These are phyloP conservation scores for Erythrobasidium hasegawianum DNA, from an alignment of 1,284 basidiomycete species.

Conservation along the genomic window DNA sequence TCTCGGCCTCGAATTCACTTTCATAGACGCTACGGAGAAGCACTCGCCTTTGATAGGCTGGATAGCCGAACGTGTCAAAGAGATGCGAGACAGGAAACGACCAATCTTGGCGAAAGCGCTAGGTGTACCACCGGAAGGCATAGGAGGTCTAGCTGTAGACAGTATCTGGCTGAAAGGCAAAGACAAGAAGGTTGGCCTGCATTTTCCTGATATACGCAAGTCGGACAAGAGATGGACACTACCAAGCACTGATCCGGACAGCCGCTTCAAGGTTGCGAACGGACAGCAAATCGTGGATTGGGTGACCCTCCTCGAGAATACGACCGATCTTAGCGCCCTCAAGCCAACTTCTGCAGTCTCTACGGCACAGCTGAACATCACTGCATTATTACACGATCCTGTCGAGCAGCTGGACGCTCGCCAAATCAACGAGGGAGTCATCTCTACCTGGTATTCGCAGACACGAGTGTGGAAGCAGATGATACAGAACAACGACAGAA, in stretches of 20 bases:
- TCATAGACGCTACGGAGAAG: slow-evolving; percentile 44
- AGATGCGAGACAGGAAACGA: slow-evolving; percentile 37
- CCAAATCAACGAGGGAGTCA: slow-evolving; percentile 44
- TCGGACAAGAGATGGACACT: slow-evolving; percentile 24
- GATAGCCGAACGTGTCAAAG: slow-evolving; percentile 44
- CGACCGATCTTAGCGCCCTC: slow-evolving; percentile 4
- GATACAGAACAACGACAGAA: slow-evolving; percentile 46
- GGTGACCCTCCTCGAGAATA: slow-evolving; percentile 26
- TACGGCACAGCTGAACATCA: background rate
- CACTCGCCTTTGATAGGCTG: slow-evolving; percentile 41
- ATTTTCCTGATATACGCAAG: slow-evolving; percentile 17
- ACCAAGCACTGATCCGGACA: background rate
- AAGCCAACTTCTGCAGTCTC: background rate
- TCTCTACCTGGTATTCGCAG: slow-evolving; percentile 65
- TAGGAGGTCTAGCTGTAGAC: slow-evolving; percentile 30
- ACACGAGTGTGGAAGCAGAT: slow-evolving; percentile 54
- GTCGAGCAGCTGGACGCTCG: slow-evolving; percentile 39
- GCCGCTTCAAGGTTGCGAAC: background rate
- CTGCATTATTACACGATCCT: slow-evolving; percentile 38
- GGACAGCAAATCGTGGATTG: slow-evolving; percentile 18
- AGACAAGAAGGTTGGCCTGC: slow-evolving; percentile 17
- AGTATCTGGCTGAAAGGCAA: slow-evolving; percentile 36
- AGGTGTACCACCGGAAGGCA: slow-evolving; percentile 7
- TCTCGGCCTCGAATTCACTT: slow-evolving; percentile 41
- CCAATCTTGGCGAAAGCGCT: slow-evolving; percentile 37